Conservation (phyloP, 1,139 yeast species). For the Wickerhamiella infanticola region DNA sequence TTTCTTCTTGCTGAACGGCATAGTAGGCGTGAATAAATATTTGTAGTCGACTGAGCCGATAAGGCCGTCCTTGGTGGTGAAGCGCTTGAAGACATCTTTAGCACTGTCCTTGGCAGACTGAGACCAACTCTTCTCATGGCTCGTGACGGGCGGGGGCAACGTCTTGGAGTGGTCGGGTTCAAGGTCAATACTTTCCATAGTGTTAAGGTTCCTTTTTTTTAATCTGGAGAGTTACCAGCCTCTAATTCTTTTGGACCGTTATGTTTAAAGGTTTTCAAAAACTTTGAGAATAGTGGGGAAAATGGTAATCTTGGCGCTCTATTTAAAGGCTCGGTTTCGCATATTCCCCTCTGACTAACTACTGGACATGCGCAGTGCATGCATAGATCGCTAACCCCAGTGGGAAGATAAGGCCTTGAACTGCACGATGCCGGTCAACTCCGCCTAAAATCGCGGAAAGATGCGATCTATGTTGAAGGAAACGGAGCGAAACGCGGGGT, state of each 20-base stretch:
- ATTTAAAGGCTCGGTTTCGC: no score
- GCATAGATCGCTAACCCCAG: no score
- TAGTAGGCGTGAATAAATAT: constrained; percentile 56
- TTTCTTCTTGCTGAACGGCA: constrained; percentile 44
- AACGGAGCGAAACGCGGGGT: no score
- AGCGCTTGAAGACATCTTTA: constrained; percentile 1
- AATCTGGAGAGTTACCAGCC: background rate
- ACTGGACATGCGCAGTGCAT: no score
- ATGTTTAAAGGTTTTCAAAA: background rate
- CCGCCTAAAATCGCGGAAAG: no score
- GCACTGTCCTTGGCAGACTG: background rate
- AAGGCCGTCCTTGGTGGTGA: constrained; percentile 51
- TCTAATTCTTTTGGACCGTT: no score
- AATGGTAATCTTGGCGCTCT: no score
- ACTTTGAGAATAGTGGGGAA: no score
- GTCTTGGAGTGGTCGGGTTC: background rate
- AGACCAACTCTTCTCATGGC: background rate
- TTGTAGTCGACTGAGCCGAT: constrained; percentile 74
- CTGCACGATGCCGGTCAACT: no score
- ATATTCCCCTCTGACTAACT: no score
- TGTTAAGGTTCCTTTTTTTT: background rate
- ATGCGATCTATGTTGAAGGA: no score
- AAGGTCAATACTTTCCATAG: background rate
- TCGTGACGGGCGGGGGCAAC: background rate
- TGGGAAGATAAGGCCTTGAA: no score